These are phyloP conservation scores for Metschnikowia gruessii DNA, from an alignment of 805 yeast species.

Conservation along the genomic window DNA sequence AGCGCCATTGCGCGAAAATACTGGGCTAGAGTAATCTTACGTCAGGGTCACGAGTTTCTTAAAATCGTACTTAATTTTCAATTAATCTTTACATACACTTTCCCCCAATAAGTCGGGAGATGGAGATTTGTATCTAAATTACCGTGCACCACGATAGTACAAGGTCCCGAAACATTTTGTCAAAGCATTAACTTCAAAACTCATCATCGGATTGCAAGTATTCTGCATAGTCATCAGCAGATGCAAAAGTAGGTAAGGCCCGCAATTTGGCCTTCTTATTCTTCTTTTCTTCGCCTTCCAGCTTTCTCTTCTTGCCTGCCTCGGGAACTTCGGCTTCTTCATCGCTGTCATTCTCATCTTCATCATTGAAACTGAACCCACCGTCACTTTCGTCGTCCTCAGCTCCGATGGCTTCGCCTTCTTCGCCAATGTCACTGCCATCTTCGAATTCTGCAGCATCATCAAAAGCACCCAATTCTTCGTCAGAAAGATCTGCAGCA, in stretches of 20 bases:
- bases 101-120: too few relatives aligned
- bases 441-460: conserved; percentile 24
- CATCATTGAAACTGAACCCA: background rate
- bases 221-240: conserved; percentile 82
- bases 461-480: conserved; percentile 20
- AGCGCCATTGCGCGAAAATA: too few relatives aligned
- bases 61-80: too few relatives aligned
- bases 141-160: too few relatives aligned
- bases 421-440: conserved; percentile 29
- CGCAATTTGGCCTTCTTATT: conserved; percentile 56
- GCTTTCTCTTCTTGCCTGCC: conserved; percentile 34
- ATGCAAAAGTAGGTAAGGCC: conserved; percentile 80
- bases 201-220: conserved; percentile 67
- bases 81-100: too few relatives aligned
- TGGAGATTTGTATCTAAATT: too few relatives aligned
- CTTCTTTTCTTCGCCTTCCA: conserved; percentile 24
- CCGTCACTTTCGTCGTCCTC: conserved; percentile 4
- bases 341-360: conserved; percentile 19
- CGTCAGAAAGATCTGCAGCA: conserved; percentile 4
- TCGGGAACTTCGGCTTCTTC: conserved; percentile 23
- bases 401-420: conserved; percentile 28
- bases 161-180: too few relatives aligned
- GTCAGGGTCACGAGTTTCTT: too few relatives aligned
- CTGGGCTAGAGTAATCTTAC: too few relatives aligned
- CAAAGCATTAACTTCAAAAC: background rate